A percentile compares a stretch with the other conserved stretches of the same genome.
Conservation (phyloP, 1,284 basidiomycete species). For the Wallemia hederae region DNA sequence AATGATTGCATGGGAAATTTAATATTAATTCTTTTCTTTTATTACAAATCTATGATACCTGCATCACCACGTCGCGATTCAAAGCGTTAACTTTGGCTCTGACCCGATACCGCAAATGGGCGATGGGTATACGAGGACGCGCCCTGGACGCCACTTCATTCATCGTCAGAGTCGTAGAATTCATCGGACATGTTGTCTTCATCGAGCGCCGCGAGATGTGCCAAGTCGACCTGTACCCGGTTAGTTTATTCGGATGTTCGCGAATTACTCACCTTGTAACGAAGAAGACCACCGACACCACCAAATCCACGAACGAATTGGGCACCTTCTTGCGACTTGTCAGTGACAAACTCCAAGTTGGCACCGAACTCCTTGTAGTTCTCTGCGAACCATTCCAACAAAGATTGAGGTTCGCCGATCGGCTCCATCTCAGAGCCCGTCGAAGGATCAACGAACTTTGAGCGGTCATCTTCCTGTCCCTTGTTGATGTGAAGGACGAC, state of each 20-base stretch:
- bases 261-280: slow-evolving; percentile 15
- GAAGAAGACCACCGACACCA: slow-evolving; percentile 77
- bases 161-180: slow-evolving; percentile 46
- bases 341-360: slow-evolving; percentile 38
- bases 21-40: background rate
- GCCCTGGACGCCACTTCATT: background rate
- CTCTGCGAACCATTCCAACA: slow-evolving; percentile 95
- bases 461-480: slow-evolving; percentile 61
- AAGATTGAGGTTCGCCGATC: slow-evolving; percentile 38
- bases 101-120: background rate
- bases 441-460: slow-evolving; percentile 80
- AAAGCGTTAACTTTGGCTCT: background rate
- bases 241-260: background rate
- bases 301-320: slow-evolving; percentile 98
- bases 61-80: background rate
- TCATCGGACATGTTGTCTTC: slow-evolving; percentile 37
- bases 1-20: background rate
- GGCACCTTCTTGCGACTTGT: slow-evolving; percentile 71
- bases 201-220: slow-evolving; percentile 37
- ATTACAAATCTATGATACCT: background rate
- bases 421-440: slow-evolving; percentile 92
- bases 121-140: background rate
- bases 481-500: slow-evolving; percentile 46
- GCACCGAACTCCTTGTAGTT: slow-evolving; percentile 96
- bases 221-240: slow-evolving; percentile 43